phyloP scores from a whole-genome alignment of 352 stramenopile genomes.

The Globisporangium cystogenes region DNA sequence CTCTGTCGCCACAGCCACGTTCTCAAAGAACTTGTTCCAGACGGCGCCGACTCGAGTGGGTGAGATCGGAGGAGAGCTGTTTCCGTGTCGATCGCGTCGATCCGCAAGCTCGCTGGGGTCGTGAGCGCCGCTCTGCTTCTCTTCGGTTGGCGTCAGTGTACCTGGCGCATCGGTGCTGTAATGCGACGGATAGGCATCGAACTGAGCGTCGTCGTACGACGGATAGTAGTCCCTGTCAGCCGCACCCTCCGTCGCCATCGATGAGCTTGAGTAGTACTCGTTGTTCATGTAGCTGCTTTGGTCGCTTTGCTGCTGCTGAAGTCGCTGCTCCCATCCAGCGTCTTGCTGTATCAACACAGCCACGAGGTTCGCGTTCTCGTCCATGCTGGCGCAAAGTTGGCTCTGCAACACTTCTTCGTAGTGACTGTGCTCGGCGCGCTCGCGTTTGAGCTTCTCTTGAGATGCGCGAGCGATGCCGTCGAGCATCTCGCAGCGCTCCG shows the following conservation, averaged over 20 bases:
- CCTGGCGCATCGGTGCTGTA: conserved; percentile 1
- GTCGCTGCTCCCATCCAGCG: conserved; percentile 12
- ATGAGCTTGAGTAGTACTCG: conserved; percentile 4
- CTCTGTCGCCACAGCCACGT: conserved; percentile 22
- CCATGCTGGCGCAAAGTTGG: conserved; percentile 37
- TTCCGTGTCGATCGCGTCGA: background rate
- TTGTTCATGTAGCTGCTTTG: conserved; percentile 13
- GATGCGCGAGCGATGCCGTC: conserved; percentile 51
- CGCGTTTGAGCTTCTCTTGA: conserved; percentile 49
- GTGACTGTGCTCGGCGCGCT: conserved; percentile 35
- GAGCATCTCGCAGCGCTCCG: conserved; percentile 42
- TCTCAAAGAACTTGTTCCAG: conserved; percentile 79
- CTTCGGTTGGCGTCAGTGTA: conserved; percentile 5
- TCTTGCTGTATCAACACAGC: conserved; percentile 33
- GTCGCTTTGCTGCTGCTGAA: conserved; percentile 4
- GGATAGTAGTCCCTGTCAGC: conserved; percentile 4
- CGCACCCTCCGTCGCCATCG: background rate
- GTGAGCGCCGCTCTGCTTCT: background rate
- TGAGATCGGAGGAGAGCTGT: conserved; percentile 14
- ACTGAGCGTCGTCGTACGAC: background rate
- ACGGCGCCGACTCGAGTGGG: conserved; percentile 50
- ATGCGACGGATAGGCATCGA: background rate
- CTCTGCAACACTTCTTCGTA: conserved; percentile 44
- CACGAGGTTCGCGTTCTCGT: conserved; percentile 43
- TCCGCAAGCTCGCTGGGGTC: conserved; percentile 7